Evolutionary conservation across 768 basidiomycete species (phyloP).

Genomic region (Russula olivacea): DNA sequence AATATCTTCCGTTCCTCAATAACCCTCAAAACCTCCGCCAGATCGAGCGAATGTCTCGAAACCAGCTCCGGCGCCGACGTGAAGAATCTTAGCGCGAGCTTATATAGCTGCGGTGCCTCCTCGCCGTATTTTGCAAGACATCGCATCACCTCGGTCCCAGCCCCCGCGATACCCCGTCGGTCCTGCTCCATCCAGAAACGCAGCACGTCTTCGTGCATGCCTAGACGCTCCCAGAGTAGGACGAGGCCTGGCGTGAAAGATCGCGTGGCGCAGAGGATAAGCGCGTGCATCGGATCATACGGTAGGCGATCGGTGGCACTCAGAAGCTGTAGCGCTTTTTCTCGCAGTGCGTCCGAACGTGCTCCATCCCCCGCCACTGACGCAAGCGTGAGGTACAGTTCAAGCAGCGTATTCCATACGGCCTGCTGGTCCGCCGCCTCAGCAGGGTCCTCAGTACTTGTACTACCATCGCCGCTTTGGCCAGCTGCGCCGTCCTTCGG

Average conservation of each 20-base stretch:
- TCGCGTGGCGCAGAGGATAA: conserved; percentile 88
- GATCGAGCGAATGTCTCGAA: conserved; percentile 60
- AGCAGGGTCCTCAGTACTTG: conserved; percentile 31
- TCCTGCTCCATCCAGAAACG: conserved; percentile 88
- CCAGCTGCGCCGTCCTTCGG: conserved; percentile 20
- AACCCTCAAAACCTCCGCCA: conserved; percentile 63
- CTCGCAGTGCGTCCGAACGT: conserved; percentile 32
- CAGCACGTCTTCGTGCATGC: conserved; percentile 93
- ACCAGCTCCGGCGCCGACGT: conserved; percentile 76
- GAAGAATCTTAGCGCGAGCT: conserved; percentile 82
- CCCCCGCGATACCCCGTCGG: conserved; percentile 35
- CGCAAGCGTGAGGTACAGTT: conserved; percentile 78
- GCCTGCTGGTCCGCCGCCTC: conserved; percentile 63
- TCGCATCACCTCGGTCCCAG: conserved; percentile 49
- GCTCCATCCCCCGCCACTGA: conserved; percentile 27
- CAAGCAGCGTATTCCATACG: conserved; percentile 93
- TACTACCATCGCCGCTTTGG: conserved; percentile 16
- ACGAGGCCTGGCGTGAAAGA: conserved; percentile 82
- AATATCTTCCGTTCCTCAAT: conserved; percentile 80
- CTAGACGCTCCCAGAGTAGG: conserved; percentile 85
- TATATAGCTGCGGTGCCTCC: conserved; percentile 68
- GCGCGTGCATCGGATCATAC: conserved; percentile 85
- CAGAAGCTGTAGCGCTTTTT: conserved; percentile 73
- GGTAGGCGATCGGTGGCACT: conserved; percentile 48
- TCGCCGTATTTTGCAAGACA: conserved; percentile 73